phyloP scores from a whole-genome alignment of 2,329 filamentous ascomycete species.

The Teratosphaeria zuluensis region DNA sequence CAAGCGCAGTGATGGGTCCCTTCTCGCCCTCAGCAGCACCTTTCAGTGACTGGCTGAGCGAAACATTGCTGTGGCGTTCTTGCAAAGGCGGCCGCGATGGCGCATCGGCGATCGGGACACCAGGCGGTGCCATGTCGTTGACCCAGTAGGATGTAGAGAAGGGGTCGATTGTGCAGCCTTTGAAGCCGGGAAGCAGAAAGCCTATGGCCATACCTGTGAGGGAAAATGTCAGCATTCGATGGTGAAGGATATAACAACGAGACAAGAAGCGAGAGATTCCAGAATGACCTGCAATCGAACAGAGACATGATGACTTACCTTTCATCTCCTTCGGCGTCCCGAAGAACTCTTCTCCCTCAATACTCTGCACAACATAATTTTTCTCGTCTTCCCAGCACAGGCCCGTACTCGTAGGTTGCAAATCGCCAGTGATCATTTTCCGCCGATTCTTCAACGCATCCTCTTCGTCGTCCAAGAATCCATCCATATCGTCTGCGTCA shows the following conservation, averaged over 20 bases:
- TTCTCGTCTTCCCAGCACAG: constrained; percentile 68
- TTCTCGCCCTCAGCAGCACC: constrained; percentile 23
- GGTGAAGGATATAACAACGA: neutral
- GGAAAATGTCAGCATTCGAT: constrained; percentile 8
- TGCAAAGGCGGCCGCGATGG: constrained; percentile 27
- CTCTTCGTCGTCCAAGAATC: constrained; percentile 80
- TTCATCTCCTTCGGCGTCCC: constrained; percentile 2
- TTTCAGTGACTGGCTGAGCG: constrained; percentile 15
- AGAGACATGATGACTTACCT: constrained; percentile 21
- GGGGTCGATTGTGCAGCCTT: constrained; percentile 61
- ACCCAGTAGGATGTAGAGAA: constrained; percentile 77
- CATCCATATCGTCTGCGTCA: constrained; percentile 78
- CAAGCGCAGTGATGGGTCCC: constrained; percentile 23
- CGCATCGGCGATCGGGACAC: constrained; percentile 11
- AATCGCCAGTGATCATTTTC: constrained; percentile 52
- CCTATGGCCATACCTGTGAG: constrained; percentile 17
- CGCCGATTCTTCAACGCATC: constrained; percentile 49
- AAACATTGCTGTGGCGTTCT: constrained; percentile 27
- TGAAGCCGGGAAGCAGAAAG: constrained; percentile 19
- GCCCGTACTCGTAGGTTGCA: constrained; percentile 69
- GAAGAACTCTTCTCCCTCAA: constrained; percentile 22
- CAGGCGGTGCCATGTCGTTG: constrained; percentile 16
- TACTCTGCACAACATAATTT: constrained; percentile 40
- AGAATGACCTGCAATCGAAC: neutral
- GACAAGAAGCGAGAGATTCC: too few species aligned